Base-by-base conservation (phyloP, 345 rosid species). In the Populus ilicifolia region DNA sequence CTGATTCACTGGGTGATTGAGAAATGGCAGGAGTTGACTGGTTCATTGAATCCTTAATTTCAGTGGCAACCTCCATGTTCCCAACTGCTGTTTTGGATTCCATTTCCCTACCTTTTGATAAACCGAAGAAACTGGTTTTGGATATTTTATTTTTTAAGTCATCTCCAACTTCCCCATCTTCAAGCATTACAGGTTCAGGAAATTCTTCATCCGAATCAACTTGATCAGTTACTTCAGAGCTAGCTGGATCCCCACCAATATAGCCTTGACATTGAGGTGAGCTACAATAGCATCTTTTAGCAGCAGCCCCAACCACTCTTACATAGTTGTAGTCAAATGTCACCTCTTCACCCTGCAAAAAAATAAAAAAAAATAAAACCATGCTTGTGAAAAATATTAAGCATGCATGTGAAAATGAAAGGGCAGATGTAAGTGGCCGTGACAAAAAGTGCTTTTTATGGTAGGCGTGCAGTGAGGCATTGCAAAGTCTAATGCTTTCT, bases 281-380 rank as follows among this genome's bases (percentile, higher is more conserved):
- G 44, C 93, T 92, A 83, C 99, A 96, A 74, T 91, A 88, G 76
- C 99, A 96, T 88, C 86, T 92, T 89, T 92, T 96, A 52, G 97
- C 99, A 80, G 99, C 99, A 79, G 99, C 99, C 73, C 99, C 99
- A 85, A 91, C 87, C 63, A 93, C 98, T 83, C 99, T 91, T 79
- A 96, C 99, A 82, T 89, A 96, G 82, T 96, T 96, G 90, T 96
- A 96, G 88, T 96, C 97, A 86, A 96, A 96, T 63, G 98, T 93
- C 83, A 93, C 72, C 88, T 96, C 99, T 78, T 96, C 95, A 50
- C 92, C 93, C 99, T 96, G 90, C 73, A 41, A 83, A 82, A 77
- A 36, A 33, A 33, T 4, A 4, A 33, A 64, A 33, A 64, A 5
- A 36, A 38, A 38, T 38, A 38, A 38, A 64, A 9, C 33, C 69